phyloP scores from a whole-genome alignment of 345 rosid species.

The Hibiscus mutabilis region DNA sequence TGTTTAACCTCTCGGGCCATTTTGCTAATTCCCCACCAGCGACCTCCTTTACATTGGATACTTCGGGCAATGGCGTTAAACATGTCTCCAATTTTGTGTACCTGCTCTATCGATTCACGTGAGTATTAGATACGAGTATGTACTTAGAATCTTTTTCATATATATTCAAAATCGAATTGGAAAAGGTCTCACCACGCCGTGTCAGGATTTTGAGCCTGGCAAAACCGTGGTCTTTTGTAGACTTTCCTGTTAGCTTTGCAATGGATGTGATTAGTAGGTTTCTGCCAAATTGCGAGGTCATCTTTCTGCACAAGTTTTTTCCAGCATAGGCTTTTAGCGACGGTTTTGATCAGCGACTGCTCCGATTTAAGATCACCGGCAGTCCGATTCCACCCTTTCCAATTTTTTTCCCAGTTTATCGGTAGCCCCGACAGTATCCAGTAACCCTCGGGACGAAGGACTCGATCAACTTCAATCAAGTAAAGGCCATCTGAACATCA shows the following conservation, averaged over 20 bases:
- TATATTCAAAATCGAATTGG: neutral
- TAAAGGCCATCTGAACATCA: slow-evolving; percentile 59
- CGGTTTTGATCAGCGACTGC: slow-evolving; percentile 45
- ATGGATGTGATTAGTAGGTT: slow-evolving; percentile 75
- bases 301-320: slow-evolving; percentile 54
- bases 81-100: slow-evolving; percentile 79
- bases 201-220: slow-evolving; percentile 70
- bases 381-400: slow-evolving; percentile 83
- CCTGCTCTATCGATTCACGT: slow-evolving; percentile 27
- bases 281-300: slow-evolving; percentile 84
- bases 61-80: slow-evolving; percentile 78
- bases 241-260: slow-evolving; percentile 50
- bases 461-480: slow-evolving; percentile 75
- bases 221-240: slow-evolving; percentile 53
- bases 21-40: slow-evolving; percentile 69
- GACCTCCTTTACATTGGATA: slow-evolving; percentile 38
- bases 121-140: neutral
- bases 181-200: slow-evolving; percentile 55
- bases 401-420: slow-evolving; percentile 68
- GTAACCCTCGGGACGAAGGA: slow-evolving; percentile 85
- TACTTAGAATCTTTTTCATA: too few species aligned
- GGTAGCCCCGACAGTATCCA: slow-evolving; percentile 97
- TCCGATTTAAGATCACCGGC: slow-evolving; percentile 51
- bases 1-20: slow-evolving; percentile 73
- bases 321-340: slow-evolving; percentile 81